Evolutionary conservation across 2,329 filamentous ascomycete species (phyloP).

Genomic region (Beauveria asiatica): DNA sequence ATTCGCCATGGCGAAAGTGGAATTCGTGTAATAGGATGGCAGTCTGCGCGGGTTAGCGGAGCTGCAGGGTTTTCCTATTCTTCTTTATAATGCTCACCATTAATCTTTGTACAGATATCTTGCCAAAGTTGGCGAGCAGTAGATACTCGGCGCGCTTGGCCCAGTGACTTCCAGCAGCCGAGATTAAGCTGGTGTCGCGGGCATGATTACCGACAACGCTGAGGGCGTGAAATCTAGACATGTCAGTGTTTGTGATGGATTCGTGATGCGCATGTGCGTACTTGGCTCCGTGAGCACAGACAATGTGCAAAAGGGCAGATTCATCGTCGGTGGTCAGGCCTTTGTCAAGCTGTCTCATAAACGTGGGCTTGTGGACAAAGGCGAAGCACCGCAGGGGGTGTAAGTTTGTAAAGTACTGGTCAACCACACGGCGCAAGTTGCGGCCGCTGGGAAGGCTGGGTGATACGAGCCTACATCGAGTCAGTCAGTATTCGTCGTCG

Average conservation of each 20-base stretch:
- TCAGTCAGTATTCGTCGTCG: background rate
- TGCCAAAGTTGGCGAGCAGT: constrained; percentile 29
- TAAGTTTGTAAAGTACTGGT: constrained; percentile 31
- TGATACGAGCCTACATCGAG: constrained; percentile 23
- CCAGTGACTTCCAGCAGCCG: constrained; percentile 29
- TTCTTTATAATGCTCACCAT: constrained; percentile 22
- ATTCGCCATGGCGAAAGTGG: constrained; percentile 31
- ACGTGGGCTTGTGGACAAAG: constrained; percentile 32
- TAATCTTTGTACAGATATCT: constrained; percentile 29
- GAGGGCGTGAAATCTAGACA: constrained; percentile 26
- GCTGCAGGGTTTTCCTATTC: background rate
- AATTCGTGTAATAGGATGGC: constrained; percentile 32
- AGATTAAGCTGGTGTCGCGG: constrained; percentile 22
- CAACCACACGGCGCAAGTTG: constrained; percentile 27
- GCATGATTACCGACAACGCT: constrained; percentile 22
- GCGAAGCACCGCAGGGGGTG: constrained; percentile 33
- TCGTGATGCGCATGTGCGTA: constrained; percentile 13
- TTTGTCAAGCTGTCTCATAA: constrained; percentile 29
- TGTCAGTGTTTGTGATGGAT: constrained; percentile 1
- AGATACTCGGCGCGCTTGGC: constrained; percentile 29
- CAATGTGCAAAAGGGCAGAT: constrained; percentile 27
- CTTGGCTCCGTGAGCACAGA: constrained; percentile 32
- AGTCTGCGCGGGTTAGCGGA: constrained; percentile 19
- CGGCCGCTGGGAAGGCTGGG: constrained; percentile 24
- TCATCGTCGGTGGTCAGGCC: constrained; percentile 28